Conservation (phyloP, 441 rosid species). For the Isatis lusitanica region DNA sequence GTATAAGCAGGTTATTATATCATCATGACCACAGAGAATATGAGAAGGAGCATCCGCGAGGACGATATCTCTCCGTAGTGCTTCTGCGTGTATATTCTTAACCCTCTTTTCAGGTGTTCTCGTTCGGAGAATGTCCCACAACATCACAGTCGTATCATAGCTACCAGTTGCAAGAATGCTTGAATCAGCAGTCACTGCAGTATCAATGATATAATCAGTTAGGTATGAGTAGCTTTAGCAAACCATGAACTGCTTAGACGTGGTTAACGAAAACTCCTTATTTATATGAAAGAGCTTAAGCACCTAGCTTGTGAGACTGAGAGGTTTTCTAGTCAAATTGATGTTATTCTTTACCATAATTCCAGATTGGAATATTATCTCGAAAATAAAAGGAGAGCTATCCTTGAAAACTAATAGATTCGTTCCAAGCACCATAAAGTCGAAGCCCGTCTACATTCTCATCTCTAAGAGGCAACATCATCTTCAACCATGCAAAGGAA, state of each 20-base stretch:
- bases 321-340: background rate
- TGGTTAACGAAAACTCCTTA: conserved; percentile 58
- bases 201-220: conserved; percentile 29
- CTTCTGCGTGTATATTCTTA: conserved; percentile 53
- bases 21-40: conserved; percentile 95
- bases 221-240: conserved; percentile 12
- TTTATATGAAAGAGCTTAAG: background rate
- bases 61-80: conserved; percentile 67
- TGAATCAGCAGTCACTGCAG: conserved; percentile 89
- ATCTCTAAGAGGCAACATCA: conserved; percentile 7
- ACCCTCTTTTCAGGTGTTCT: conserved; percentile 69
- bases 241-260: conserved; percentile 28
- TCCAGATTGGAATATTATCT: background rate
- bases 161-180: conserved; percentile 96
- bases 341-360: background rate
- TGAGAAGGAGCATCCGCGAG: conserved; percentile 90
- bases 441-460: conserved; percentile 15
- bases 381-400: background rate
- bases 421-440: background rate
- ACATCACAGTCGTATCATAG: conserved; percentile 97
- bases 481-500: conserved; percentile 8
- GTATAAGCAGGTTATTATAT: conserved; percentile 85
- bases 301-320: background rate
- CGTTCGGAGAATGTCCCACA: conserved; percentile 79
- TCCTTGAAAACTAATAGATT: conserved; percentile 6